Percentiles rank a stretch among this genome's conserved stretches.
Conservation (phyloP, 306 rosid species). For the Cucumis sativus region Cucumber_9930_V3 NC_026660.2:15065001-15065500, state of each 20-base stretch:
- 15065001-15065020: neutral
- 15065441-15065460: neutral
- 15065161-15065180: neutral
- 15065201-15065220: constrained; percentile 4
- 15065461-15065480: neutral
- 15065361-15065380: neutral
- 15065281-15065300: constrained; percentile 92
- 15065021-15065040: neutral
- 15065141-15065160: neutral
- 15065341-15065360: constrained; percentile 14
- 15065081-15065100: neutral
- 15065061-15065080: neutral
- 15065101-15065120: neutral
- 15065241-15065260: constrained; percentile 53
- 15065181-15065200: neutral
- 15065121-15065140: neutral
- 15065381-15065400: neutral
- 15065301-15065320: constrained; percentile 63
- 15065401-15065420: neutral
- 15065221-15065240: constrained; percentile 18
- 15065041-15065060: neutral
- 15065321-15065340: constrained; percentile 34
- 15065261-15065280: constrained; percentile 72
- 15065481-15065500: neutral
- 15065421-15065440: constrained; percentile 3